Conservation (phyloP, 306 rosid species). For the Arachis hypogaea region DNA sequence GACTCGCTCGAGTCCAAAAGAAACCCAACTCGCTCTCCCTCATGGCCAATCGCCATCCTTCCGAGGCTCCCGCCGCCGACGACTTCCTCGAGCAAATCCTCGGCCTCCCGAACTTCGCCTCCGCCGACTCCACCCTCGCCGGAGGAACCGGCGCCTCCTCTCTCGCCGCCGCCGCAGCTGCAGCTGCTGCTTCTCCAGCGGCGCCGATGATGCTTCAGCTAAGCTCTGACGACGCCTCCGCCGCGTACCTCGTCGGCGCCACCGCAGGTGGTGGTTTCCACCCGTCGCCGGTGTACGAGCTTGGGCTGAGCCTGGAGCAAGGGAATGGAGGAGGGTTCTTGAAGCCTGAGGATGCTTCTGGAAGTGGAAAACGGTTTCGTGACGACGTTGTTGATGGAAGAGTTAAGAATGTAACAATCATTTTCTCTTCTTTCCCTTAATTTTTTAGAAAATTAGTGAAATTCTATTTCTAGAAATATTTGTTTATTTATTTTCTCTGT, state of each 20-base stretch:
- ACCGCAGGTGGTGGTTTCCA: slow-evolving; percentile 53
- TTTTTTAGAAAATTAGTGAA: neutral
- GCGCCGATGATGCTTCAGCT: slow-evolving; percentile 86
- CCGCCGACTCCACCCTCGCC: slow-evolving; percentile 61
- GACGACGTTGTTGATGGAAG: slow-evolving; percentile 70
- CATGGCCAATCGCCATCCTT: slow-evolving; percentile 85
- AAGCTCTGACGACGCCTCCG: slow-evolving; percentile 65
- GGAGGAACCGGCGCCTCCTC: slow-evolving; percentile 53
- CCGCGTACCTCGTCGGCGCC: slow-evolving; percentile 51
- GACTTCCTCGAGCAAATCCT: slow-evolving; percentile 96
- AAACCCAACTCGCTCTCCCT: neutral
- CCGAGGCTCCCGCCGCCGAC: slow-evolving; percentile 70
- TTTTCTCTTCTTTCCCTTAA: neutral
- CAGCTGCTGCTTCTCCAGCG: slow-evolving; percentile 8
- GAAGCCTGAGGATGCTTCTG: slow-evolving; percentile 88
- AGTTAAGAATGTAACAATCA: slow-evolving; percentile 66
- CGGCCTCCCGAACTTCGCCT: slow-evolving; percentile 65
- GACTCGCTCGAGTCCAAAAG: slow-evolving; percentile 41
- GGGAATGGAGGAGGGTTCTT: slow-evolving; percentile 65
- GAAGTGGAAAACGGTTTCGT: slow-evolving; percentile 79
- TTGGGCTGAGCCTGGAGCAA: slow-evolving; percentile 91
- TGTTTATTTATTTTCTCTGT: neutral
- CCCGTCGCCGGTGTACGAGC: slow-evolving; percentile 68
- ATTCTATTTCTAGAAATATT: neutral
- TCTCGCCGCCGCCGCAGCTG: slow-evolving; percentile 46